Base-by-base conservation (phyloP, 106 monocot genomes). In the Dioscorea zingiberensis region DNA sequence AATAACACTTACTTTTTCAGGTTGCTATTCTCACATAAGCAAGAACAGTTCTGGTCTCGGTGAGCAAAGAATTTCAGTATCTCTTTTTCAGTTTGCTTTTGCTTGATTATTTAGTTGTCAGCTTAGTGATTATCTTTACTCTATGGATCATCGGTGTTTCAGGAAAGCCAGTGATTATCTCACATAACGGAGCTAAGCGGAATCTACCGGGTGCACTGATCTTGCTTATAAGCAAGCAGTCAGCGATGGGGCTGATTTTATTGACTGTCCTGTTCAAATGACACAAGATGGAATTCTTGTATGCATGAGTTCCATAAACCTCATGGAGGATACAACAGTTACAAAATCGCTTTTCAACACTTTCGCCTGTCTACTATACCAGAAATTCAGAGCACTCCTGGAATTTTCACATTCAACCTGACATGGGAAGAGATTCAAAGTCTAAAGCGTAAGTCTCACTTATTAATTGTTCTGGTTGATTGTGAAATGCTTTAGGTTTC, bases 121-220 rank as follows among this genome's bases (percentile, higher is more conserved):
- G 38, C 10, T 38, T 38, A 38, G 38, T 38, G 4, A 38, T 6
- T 38, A 0, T 38, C 4, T 38, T 38, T 38, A 10, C 10, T 38
- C 9, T 38, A 38, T 38, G 38, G 10, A 38, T 38, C 4, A 6
- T 38, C 3, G 10, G 15, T 63, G 24, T 72, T 47, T 25, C 83
- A 93, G 93, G 60, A 66, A 79, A 67, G 13, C 85, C 85, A 27
- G 12, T 83, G 44, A 53, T 95, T 44, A 78, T 95, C 64, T 83
- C 91, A 9, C 77, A 95, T 53, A 74, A 95, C 72, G 94, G 94
- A 68, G 87, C 94, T 38, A n/a, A 95, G 94, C 65, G 94, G 94
- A 53, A 74, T 80, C 76, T 95, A 81, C 63, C 91, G 94, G 77
- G 21, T 95, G 91, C 63, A 95, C 94, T 18, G 83, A 95, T 72